phyloP scores from a whole-genome alignment of 257 asterid species.

The Solanum paucissectum region DNA sequence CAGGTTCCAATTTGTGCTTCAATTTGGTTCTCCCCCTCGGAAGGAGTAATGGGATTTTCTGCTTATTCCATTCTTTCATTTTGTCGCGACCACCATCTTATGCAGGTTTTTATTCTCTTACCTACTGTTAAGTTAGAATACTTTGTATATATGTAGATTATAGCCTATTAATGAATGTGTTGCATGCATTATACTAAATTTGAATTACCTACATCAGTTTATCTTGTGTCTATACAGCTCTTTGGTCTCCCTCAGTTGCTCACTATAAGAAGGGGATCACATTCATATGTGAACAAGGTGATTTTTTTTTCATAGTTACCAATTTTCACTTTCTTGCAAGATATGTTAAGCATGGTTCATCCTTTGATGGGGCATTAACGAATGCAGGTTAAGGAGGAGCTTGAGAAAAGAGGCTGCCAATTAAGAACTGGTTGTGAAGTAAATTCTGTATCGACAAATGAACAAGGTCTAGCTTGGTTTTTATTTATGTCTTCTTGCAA shows the following conservation, averaged over 20 bases:
- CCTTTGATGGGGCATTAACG: not conserved
- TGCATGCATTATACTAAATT: not conserved
- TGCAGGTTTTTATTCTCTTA: slow-evolving; percentile 40
- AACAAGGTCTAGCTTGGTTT: slow-evolving; percentile 30
- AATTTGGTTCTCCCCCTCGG: slow-evolving; percentile 77
- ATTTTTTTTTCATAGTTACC: not conserved
- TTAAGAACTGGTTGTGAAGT: slow-evolving; percentile 45
- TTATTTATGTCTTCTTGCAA: not conserved
- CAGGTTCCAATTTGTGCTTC: slow-evolving; percentile 88
- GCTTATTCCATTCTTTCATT: slow-evolving; percentile 77
- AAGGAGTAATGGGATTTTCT: slow-evolving; percentile 65
- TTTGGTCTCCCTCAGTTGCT: slow-evolving; percentile 85
- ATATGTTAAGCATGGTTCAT: not conserved
- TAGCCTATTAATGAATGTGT: not conserved
- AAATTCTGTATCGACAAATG: slow-evolving; percentile 35
- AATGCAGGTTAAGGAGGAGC: slow-evolving; percentile 30
- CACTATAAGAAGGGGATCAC: slow-evolving; percentile 62
- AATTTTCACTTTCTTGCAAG: not conserved
- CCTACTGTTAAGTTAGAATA: not conserved
- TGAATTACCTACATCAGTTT: not conserved
- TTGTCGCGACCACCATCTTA: slow-evolving; percentile 71
- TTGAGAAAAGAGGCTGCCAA: slow-evolving; percentile 53
- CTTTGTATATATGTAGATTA: not conserved
- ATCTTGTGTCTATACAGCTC: slow-evolving; percentile 22
- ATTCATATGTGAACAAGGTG: slow-evolving; percentile 37